Percentiles rank a stretch among this genome's conserved stretches.
These are phyloP conservation scores for Pythium dissotocum DNA, from an alignment of 352 stramenopile genomes.

Conservation along the genomic window DNA sequence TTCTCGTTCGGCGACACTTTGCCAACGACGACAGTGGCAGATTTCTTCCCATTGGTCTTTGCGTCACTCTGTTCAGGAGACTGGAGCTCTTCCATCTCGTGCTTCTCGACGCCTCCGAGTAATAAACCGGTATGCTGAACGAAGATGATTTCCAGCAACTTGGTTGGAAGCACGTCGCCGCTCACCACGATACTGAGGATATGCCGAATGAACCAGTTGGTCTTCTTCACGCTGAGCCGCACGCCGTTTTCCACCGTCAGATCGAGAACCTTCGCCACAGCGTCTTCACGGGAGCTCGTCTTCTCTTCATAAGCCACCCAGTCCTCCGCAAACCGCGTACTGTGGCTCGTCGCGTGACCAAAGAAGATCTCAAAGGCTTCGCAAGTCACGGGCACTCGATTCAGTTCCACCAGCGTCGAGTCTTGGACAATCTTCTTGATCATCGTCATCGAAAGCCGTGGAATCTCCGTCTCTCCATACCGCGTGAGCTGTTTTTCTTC, in stretches of 20 bases:
- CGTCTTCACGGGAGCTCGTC: conserved; percentile 8
- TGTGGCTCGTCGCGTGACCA: conserved; percentile 41
- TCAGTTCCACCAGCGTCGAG: not conserved
- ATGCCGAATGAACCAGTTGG: conserved; percentile 77
- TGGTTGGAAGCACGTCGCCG: not conserved
- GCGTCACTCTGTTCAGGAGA: not conserved
- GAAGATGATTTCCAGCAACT: conserved; percentile 34
- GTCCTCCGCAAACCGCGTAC: conserved; percentile 39
- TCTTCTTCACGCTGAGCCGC: conserved; percentile 58
- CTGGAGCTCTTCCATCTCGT: conserved; percentile 26
- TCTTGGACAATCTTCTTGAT: conserved; percentile 24
- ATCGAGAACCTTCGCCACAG: conserved; percentile 9
- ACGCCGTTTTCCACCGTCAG: conserved; percentile 19
- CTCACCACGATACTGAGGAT: conserved; percentile 53
- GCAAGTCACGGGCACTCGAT: conserved; percentile 10
- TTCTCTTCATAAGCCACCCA: conserved; percentile 27
- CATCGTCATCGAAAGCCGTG: conserved; percentile 27
- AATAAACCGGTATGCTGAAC: conserved; percentile 47
- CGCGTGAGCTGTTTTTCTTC: conserved; percentile 22
- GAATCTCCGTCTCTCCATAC: conserved; percentile 11
- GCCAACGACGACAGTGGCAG: conserved; percentile 16
- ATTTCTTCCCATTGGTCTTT: conserved; percentile 2
- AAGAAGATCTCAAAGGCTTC: conserved; percentile 63
- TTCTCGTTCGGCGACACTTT: conserved; percentile 28
- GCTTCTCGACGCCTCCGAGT: conserved; percentile 41